Evolutionary conservation across 495 filamentous ascomycete genomes (phyloP), one percentile per base, ranked within the genome.

Genomic region (Annulohypoxylon moriforme): DNA sequence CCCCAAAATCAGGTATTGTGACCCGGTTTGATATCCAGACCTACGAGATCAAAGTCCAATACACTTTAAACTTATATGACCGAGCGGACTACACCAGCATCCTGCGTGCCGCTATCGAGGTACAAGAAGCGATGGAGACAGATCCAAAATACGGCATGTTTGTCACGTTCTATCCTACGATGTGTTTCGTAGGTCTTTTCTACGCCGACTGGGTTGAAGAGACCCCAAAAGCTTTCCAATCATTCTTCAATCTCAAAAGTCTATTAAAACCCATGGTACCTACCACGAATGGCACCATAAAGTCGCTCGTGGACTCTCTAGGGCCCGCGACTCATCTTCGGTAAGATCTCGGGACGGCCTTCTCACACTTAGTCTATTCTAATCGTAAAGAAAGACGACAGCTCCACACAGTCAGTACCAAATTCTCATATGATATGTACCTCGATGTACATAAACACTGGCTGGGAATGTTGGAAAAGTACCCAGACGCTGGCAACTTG

Each of bases 151-250:
- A 63, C 7, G 70, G 70, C 13, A 18, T 75, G 18, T 74, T 78
- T 38, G 68, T 69, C 22, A 75, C 64, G 42, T 75, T 67, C 64
- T 46, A 75, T 64, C 38, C 52, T 46, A 58, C 53, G 14, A 60
- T 77, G 60, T 64, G 71, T 4, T 67, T 69, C 4, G 69, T 76
- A 4, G 69, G 73, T 33, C 67, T 79, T 42, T 57, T 77, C 20
- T 79, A 79, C 60, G 74, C 64, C 34, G 69, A 67, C 61, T 69
- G 34, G 27, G 25, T 29, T 25, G n/a, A 18, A 2, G 52, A 70
- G 1, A 34, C 33, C 0, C 67, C 67, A 9, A 46, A 31, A 3
- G 67, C 49, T 10, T 70, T 64, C 27, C 4, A 53, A 13, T 31
- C 67, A 1, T 70, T 70, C 53, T 42, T 50, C 18, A 16, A 52